These are phyloP conservation scores for Clavaria fumosa DNA, from an alignment of 768 basidiomycete genomes.

Conservation along the genomic window DNA sequence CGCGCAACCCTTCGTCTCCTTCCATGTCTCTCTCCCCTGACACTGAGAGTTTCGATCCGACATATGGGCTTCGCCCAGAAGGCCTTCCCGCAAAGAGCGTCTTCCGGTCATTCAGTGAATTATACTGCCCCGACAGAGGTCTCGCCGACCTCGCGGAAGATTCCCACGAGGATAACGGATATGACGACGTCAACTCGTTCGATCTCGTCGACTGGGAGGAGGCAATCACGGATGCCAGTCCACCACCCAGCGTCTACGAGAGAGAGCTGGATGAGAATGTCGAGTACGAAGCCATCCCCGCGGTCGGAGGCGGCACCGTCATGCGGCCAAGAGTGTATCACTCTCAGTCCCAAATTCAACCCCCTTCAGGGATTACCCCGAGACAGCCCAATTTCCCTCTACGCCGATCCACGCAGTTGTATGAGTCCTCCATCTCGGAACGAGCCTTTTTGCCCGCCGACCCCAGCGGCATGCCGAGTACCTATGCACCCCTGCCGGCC, in stretches of 20 bases:
- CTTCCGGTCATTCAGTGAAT: slow-evolving; percentile 61
- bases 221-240: slow-evolving; percentile 29
- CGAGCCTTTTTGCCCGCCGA: neutral
- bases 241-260: slow-evolving; percentile 25
- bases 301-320: slow-evolving; percentile 81
- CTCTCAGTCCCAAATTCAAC: slow-evolving; percentile 64
- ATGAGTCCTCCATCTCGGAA: neutral
- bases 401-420: neutral
- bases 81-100: slow-evolving; percentile 74
- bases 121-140: slow-evolving; percentile 54
- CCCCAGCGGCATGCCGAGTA: neutral
- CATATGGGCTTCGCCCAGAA: slow-evolving; percentile 89
- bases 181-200: slow-evolving; percentile 36
- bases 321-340: slow-evolving; percentile 77
- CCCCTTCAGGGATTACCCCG: slow-evolving; percentile 15
- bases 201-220: slow-evolving; percentile 64
- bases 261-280: slow-evolving; percentile 27
- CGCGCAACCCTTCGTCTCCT: slow-evolving; percentile 12
- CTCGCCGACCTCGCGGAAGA: slow-evolving; percentile 76
- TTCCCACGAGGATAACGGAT: slow-evolving; percentile 25
- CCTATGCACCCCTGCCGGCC: neutral
- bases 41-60: slow-evolving; percentile 86
- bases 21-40: slow-evolving; percentile 20
- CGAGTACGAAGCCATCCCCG: slow-evolving; percentile 81
- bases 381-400: slow-evolving; percentile 6